These are phyloP conservation scores for Alternaria incomplexa DNA, from an alignment of 2,329 filamentous ascomycete genomes.

Conservation along the genomic window DNA sequence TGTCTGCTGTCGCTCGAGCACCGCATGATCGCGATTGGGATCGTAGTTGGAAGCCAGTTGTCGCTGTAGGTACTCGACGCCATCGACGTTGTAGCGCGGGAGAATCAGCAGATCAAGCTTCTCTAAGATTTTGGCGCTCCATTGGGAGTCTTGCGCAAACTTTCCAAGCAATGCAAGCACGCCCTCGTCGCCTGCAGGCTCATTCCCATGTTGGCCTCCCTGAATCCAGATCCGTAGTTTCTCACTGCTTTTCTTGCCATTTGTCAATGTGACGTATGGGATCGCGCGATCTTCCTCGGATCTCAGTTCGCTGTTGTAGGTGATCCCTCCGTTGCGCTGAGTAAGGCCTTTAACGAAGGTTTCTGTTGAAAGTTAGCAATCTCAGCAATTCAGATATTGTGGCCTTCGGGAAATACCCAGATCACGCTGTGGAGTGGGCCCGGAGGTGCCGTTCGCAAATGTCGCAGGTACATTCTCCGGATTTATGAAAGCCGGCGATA, in stretches of 20 bases:
- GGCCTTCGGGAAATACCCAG: not conserved
- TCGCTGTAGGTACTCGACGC: conserved; percentile 32
- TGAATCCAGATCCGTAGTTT: conserved; percentile 38
- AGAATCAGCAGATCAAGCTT: conserved; percentile 31
- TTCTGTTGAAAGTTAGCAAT: too few species aligned
- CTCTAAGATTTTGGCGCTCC: conserved; percentile 28
- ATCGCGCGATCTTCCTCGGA: not conserved
- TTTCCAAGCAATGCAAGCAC: conserved; percentile 37
- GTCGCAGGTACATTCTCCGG: not conserved
- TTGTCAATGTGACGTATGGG: not conserved
- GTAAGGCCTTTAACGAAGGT: not conserved
- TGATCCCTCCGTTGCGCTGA: not conserved
- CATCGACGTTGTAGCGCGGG: conserved; percentile 39
- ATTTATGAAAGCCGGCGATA: not conserved
- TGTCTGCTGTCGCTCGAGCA: conserved; percentile 33
- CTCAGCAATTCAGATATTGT: accelerated
- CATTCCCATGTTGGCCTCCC: conserved; percentile 37
- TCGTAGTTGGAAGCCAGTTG: conserved; percentile 30
- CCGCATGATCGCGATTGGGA: conserved; percentile 37
- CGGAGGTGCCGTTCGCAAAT: not conserved
- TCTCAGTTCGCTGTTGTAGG: not conserved
- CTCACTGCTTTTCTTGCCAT: conserved; percentile 10
- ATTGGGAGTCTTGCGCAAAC: conserved; percentile 31
- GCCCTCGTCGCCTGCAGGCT: conserved; percentile 38
- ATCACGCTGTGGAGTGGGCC: not conserved